These are phyloP conservation scores for Xanthoparmelia taractica DNA, from an alignment of 495 filamentous ascomycete species.

Conservation along the genomic window DNA sequence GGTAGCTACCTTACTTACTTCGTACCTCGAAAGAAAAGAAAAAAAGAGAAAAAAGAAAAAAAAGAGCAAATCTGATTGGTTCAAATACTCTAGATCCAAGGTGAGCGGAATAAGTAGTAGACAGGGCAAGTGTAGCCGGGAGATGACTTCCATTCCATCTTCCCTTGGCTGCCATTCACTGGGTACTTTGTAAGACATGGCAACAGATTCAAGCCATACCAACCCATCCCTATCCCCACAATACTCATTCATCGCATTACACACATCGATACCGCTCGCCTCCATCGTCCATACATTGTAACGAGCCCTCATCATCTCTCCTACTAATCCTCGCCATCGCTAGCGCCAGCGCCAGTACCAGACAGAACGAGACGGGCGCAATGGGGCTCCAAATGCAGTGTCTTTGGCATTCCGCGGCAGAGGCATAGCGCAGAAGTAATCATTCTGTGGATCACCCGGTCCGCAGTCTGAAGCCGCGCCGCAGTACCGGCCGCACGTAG, in stretches of 20 bases:
- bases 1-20: neutral
- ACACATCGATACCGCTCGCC: constrained; percentile 13
- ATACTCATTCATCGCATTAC: constrained; percentile 6
- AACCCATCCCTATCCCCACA: constrained; percentile 11
- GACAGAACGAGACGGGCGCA: constrained; percentile 6
- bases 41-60: too few relatives aligned
- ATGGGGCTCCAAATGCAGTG: constrained; percentile 11
- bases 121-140: neutral
- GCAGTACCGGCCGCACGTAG: constrained; percentile 15
- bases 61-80: too few relatives aligned
- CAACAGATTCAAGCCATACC: neutral
- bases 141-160: neutral
- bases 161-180: too few relatives aligned
- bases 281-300: neutral
- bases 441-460: neutral
- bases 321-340: neutral
- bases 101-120: too few relatives aligned
- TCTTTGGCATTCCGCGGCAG: constrained; percentile 4
- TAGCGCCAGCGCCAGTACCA: constrained; percentile 18
- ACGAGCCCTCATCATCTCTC: too few relatives aligned
- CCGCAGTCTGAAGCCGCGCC: constrained; percentile 6
- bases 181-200: too few relatives aligned
- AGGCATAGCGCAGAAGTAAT: constrained; percentile 15
- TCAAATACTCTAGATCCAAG: too few relatives aligned
- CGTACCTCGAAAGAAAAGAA: too few relatives aligned